These are phyloP conservation scores for Astrothelium macrocarpum DNA, from an alignment of 495 filamentous ascomycete species.

Conservation along the genomic window DNA sequence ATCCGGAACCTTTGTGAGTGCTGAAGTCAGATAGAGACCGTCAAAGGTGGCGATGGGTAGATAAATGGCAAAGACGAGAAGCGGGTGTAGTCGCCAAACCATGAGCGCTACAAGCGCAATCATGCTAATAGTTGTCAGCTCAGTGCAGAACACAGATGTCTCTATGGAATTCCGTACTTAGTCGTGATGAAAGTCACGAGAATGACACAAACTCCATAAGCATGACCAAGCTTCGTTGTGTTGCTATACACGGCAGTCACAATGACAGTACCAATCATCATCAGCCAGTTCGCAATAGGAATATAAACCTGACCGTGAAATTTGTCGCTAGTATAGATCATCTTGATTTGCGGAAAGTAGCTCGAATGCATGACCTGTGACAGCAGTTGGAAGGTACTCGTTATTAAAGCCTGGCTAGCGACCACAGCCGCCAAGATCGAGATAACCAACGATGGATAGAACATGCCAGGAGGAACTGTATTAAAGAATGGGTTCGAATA, in stretches of 20 bases:
- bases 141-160: constrained; percentile 35
- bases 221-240: constrained; percentile 43
- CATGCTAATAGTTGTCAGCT: constrained; percentile 34
- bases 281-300: constrained; percentile 60
- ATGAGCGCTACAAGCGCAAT: constrained; percentile 57
- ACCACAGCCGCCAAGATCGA: constrained; percentile 63
- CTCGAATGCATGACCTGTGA: constrained; percentile 64
- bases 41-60: constrained; percentile 53
- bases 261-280: constrained; percentile 66
- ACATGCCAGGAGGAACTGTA: constrained; percentile 52
- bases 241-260: constrained; percentile 65
- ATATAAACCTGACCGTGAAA: constrained; percentile 68
- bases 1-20: constrained; percentile 57
- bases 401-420: constrained; percentile 71
- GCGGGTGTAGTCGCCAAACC: constrained; percentile 52
- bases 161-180: neutral
- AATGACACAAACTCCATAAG: constrained; percentile 60
- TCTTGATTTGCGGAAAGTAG: constrained; percentile 65
- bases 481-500: constrained; percentile 67
- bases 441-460: constrained; percentile 56
- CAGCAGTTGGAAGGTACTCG: constrained; percentile 60
- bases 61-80: constrained; percentile 51
- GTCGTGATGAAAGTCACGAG: constrained; percentile 44
- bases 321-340: constrained; percentile 52
- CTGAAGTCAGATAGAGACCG: constrained; percentile 55